phyloP scores from a whole-genome alignment of 306 rosid genomes.

The Coriaria nepalensis region DNA sequence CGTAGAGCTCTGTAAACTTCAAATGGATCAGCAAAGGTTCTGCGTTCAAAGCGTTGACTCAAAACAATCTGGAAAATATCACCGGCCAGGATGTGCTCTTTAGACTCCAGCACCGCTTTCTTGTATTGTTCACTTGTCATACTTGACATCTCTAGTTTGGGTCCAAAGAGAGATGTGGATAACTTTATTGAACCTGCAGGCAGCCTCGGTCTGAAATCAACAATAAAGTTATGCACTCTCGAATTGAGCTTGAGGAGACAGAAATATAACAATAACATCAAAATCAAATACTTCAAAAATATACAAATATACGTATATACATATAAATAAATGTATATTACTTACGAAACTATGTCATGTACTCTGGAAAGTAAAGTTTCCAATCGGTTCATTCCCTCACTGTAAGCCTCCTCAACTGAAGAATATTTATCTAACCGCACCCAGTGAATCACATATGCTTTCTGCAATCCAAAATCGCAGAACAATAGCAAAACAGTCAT shows the following conservation, averaged over 20 bases:
- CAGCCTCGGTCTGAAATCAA: constrained; percentile 48
- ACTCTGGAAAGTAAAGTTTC: constrained; percentile 59
- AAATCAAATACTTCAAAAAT: too few species aligned
- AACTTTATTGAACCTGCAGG: constrained; percentile 75
- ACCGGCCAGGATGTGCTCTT: constrained; percentile 92
- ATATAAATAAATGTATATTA: constrained; percentile 9
- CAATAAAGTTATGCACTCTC: constrained; percentile 1
- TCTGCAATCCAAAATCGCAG: constrained; percentile 29
- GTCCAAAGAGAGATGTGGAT: constrained; percentile 49
- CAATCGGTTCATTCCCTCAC: constrained; percentile 44
- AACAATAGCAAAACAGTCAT: constrained; percentile 2
- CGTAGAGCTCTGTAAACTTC: constrained; percentile 90
- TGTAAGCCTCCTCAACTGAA: constrained; percentile 60
- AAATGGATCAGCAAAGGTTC: constrained; percentile 98
- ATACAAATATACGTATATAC: too few species aligned
- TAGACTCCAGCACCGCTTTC: constrained; percentile 69
- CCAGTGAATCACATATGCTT: constrained; percentile 83
- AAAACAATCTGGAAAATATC: constrained; percentile 91
- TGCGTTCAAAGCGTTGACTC: constrained; percentile 86
- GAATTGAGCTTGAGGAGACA: not conserved
- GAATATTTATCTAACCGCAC: constrained; percentile 67
- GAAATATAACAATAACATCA: not conserved
- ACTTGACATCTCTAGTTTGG: constrained; percentile 57
- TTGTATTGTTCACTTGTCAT: constrained; percentile 78
- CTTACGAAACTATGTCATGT: constrained; percentile 77